Percentiles rank a stretch among this genome's conserved stretches.
Evolutionary conservation across 768 basidiomycete genomes (phyloP).

Genomic region (Trametes cubensis): DNA sequence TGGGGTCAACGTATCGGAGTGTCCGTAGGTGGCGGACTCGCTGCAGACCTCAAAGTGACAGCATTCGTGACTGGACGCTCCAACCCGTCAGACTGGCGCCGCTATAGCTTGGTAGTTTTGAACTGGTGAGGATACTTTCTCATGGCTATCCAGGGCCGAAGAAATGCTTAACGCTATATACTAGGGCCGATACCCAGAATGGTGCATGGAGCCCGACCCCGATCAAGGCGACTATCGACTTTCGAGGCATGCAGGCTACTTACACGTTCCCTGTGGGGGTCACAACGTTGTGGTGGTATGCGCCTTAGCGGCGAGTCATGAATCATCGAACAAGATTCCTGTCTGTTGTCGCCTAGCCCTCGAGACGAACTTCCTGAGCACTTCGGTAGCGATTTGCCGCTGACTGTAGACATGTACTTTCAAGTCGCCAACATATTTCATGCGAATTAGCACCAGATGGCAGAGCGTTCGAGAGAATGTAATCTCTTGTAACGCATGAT

Average conservation of each 20-base stretch:
- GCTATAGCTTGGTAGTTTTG: slow-evolving; percentile 74
- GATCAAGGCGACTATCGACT: slow-evolving; percentile 61
- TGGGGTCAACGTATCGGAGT: slow-evolving; percentile 71
- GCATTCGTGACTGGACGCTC: slow-evolving; percentile 66
- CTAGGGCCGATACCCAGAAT: slow-evolving; percentile 50
- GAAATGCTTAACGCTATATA: background rate
- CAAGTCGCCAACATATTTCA: no score
- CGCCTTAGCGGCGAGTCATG: slow-evolving; percentile 10
- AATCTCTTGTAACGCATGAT: no score
- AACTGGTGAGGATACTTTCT: slow-evolving; percentile 49
- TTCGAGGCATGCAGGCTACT: slow-evolving; percentile 61
- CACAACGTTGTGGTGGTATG: slow-evolving; percentile 58
- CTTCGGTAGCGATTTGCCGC: no score
- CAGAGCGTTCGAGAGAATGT: no score
- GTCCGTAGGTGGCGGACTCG: slow-evolving; percentile 57
- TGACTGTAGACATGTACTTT: no score
- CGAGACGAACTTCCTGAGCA: no score
- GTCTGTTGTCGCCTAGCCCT: no score
- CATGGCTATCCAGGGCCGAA: background rate
- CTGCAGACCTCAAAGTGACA: slow-evolving; percentile 61
- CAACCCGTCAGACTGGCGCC: slow-evolving; percentile 55
- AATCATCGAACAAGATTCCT: no score
- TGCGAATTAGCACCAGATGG: no score
- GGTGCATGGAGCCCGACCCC: slow-evolving; percentile 58
- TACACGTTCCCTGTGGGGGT: slow-evolving; percentile 83